Evolutionary conservation across 371 early-diverging fungal species (phyloP), one percentile per base, ranked within the genome.

Genomic region (Zychaea mexicana): DNA sequence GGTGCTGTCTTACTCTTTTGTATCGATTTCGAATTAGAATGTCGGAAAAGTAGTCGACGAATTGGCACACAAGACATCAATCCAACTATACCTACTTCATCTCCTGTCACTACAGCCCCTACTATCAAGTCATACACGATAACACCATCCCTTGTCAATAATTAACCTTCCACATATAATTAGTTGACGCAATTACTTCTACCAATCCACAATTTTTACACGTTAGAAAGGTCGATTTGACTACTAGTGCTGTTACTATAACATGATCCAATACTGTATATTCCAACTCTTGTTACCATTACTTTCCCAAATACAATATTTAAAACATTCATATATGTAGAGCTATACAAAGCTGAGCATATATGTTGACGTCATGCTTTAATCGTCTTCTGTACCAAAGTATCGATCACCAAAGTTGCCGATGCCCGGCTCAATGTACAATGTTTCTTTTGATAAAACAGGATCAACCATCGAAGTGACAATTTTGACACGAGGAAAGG

Each of bases 331-430:
- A n/a, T n/a, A n/a, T n/a, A n/a, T n/a, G n/a, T n/a, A n/a, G n/a
- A n/a, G n/a, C n/a, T n/a, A n/a, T n/a, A n/a, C n/a, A 39, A 39
- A 12, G 39, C 17, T 39, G 39, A 39, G 17, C 12, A 39, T 39
- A 39, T 39, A 17, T 17, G 12, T 39, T 39, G 39, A 9, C 17
- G 9, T n/a, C n/a, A n/a, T n/a, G n/a, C n/a, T 9, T 36, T 36
- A 19, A 19, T 61, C 49, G 15, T 63, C 63, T 74, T 82, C 82
- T 2, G 82, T 82, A 38, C 82, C 82, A 67, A 77, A 82, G 45
- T 82, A 82, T 15, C 82, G 82, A 55, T 82, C 88, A 60, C 91
- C 93, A 88, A 94, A 96, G 71, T 94, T 87, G 31, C 96, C 96
- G 68, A 93, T 88, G n/a, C 94, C 93, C 24, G 94, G 93, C 60